Percentiles rank a stretch among this genome's conserved stretches.
Conservation (phyloP, 768 basidiomycete genomes). For the Lanmaoa rubissima region DNA sequence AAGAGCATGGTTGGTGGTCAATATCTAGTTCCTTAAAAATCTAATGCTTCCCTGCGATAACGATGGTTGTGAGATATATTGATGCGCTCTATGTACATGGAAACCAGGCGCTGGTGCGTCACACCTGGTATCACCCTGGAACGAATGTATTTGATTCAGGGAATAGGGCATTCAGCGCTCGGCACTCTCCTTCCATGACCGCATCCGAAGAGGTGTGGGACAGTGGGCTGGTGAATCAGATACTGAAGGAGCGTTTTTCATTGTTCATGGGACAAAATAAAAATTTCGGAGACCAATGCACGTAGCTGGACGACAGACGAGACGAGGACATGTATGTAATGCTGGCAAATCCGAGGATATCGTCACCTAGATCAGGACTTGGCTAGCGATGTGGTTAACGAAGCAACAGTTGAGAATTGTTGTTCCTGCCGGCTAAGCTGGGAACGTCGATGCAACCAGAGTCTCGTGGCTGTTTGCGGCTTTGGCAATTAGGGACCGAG, state of each 20-base stretch:
- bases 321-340: background rate
- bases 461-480: too few species aligned
- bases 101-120: background rate
- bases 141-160: too few species aligned
- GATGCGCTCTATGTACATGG: background rate
- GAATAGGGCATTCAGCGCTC: too few species aligned
- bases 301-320: background rate
- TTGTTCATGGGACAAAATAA: background rate
- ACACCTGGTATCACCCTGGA: too few species aligned
- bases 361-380: background rate
- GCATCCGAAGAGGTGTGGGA: background rate
- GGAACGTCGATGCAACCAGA: background rate
- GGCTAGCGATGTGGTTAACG: background rate
- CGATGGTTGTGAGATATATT: background rate
- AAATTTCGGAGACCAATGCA: background rate
- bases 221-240: background rate
- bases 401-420: background rate
- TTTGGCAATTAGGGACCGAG: too few species aligned
- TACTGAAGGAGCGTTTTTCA: background rate
- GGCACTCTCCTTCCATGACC: background rate
- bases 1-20: background rate
- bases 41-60: background rate
- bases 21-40: background rate
- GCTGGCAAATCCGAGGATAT: background rate
- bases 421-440: constrained; percentile 6